Conservation (phyloP, 2,329 filamentous ascomycete genomes). For the Hymenoscyphus fructigenus region DNA sequence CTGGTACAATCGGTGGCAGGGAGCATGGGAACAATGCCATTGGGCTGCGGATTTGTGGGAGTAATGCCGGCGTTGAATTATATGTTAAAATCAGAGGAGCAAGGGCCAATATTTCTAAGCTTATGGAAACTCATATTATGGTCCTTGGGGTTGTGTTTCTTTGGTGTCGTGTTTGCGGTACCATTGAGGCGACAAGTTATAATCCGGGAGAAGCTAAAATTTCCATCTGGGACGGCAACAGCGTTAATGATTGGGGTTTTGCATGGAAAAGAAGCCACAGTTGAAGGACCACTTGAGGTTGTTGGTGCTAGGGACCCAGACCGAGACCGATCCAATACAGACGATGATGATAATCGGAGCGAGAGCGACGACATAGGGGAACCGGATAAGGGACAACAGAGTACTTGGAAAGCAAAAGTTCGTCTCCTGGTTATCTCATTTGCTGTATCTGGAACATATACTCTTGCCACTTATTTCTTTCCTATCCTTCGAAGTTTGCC, state of each 20-base stretch:
- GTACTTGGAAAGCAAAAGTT: conserved; percentile 37
- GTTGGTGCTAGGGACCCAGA: background rate
- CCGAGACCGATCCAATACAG: background rate
- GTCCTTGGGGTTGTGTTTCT: conserved; percentile 91
- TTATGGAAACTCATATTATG: conserved; percentile 81
- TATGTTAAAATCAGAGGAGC: conserved; percentile 73
- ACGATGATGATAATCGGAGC: conserved; percentile 12
- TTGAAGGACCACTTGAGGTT: conserved; percentile 15
- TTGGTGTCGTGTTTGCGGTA: conserved; percentile 95
- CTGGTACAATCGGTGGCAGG: conserved; percentile 94
- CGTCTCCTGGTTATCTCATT: conserved; percentile 54
- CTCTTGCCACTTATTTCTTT: conserved; percentile 85
- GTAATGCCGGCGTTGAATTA: conserved; percentile 93
- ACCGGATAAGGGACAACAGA: conserved; percentile 24
- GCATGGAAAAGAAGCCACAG: conserved; percentile 59
- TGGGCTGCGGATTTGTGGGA: conserved; percentile 93
- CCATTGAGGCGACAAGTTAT: conserved; percentile 89
- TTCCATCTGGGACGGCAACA: conserved; percentile 93
- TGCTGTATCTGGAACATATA: conserved; percentile 62
- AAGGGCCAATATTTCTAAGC: conserved; percentile 70
- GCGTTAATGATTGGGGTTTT: conserved; percentile 89
- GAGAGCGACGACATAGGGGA: conserved; percentile 28
- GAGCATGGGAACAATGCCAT: conserved; percentile 92
- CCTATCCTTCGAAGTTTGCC: conserved; percentile 84
- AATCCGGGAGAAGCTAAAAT: conserved; percentile 86